Evolutionary conservation across 225 moss, liverwort and hornwort genomes (phyloP).

Genomic region (Sphagnum tenellum): DNA sequence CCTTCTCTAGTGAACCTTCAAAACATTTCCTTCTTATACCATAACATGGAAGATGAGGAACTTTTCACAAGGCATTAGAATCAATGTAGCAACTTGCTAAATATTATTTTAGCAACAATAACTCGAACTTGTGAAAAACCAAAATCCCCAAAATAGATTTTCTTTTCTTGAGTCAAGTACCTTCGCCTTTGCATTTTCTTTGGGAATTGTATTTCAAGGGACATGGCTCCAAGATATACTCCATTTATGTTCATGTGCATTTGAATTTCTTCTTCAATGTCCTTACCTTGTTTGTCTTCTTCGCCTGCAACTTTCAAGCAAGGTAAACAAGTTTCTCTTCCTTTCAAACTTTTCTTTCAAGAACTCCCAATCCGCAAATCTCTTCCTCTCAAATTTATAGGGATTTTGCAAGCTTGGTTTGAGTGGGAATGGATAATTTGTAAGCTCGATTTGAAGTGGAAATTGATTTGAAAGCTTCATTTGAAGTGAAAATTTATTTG

Average conservation of each 20-base stretch:
- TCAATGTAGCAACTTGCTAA: background rate
- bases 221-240: conserved; percentile 17
- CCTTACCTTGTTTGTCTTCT: conserved; percentile 26
- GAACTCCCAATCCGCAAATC: background rate
- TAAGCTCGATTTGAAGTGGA: background rate
- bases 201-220: conserved; percentile 51
- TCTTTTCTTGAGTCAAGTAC: conserved; percentile 39
- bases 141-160: conserved; percentile 20
- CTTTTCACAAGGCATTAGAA: conserved; percentile 18
- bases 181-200: conserved; percentile 22
- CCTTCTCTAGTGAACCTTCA: too few species aligned
- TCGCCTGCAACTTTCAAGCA: conserved; percentile 35
- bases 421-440: background rate
- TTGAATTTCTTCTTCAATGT: conserved; percentile 15
- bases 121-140: background rate
- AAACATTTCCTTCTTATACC: conserved; percentile 7
- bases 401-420: background rate
- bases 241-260: conserved; percentile 37
- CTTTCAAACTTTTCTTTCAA: too few species aligned
- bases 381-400: background rate
- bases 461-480: too few species aligned
- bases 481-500: background rate
- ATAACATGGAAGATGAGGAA: conserved; percentile 38
- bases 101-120: conserved; percentile 11
- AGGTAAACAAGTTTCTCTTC: conserved; percentile 14